phyloP scores from a whole-genome alignment of 169 alveolate species.

The Plasmodium gaboni region DNA sequence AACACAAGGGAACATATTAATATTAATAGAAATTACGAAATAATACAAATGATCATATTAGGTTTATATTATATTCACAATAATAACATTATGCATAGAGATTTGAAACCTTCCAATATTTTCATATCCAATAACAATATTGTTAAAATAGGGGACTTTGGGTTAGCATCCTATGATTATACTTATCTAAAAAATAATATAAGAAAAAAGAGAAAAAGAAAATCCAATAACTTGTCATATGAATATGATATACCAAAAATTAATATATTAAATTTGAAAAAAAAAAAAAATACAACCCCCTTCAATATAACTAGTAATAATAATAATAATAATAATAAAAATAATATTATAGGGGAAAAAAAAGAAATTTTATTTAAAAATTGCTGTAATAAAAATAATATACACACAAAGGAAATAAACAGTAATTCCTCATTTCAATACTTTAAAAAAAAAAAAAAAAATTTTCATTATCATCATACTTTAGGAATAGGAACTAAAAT shows the following conservation, averaged over 20 bases:
- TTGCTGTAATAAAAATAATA: too few species aligned
- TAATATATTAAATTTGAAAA: background rate
- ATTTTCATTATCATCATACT: conserved; percentile 40
- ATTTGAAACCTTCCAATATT: conserved; percentile 57
- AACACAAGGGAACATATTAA: conserved; percentile 25
- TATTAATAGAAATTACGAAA: conserved; percentile 41
- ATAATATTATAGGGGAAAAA: background rate
- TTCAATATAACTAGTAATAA: background rate
- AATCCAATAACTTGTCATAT: background rate
- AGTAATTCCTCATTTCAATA: background rate
- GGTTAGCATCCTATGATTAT: conserved; percentile 53
- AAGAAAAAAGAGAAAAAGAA: background rate
- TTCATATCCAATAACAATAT: conserved; percentile 41
- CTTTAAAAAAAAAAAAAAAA: conserved; percentile 5
- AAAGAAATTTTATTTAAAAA: background rate
- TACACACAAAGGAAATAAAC: background rate
- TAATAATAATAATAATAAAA: background rate
- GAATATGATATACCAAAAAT: background rate
- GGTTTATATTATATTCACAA: conserved; percentile 58
- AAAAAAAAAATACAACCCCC: background rate
- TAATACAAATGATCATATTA: conserved; percentile 40
- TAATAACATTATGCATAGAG: conserved; percentile 59
- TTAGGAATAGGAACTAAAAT: conserved; percentile 79
- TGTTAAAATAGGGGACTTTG: conserved; percentile 64
- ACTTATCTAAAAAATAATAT: background rate